These are phyloP conservation scores for Chrysanthemum lavandulifolium DNA, from an alignment of 129 eudicot genomes.

Conservation along the genomic window DNA sequence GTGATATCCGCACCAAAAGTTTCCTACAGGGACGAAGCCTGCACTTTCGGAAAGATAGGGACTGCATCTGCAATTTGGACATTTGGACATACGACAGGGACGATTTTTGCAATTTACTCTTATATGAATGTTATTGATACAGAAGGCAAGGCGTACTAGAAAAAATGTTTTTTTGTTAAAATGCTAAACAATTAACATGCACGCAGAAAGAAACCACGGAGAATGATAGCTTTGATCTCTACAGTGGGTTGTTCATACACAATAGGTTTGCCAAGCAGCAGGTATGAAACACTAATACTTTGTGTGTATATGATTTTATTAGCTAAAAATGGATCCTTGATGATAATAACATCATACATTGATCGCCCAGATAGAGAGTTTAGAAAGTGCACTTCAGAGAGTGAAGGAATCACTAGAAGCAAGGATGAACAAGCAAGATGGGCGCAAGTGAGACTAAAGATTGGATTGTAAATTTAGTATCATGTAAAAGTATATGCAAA, in stretches of 20 bases:
- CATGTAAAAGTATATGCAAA: background rate
- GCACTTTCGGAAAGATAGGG: too few species aligned
- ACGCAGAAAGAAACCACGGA: slow-evolving; percentile 59
- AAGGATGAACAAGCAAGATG: slow-evolving; percentile 30
- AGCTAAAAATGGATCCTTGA: background rate
- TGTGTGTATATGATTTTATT: background rate
- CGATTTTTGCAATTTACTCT: too few species aligned
- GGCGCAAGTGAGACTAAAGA: slow-evolving; percentile 10
- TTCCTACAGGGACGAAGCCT: too few species aligned
- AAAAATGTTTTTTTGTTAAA: background rate
- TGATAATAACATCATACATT: background rate
- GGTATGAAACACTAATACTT: slow-evolving; percentile 30
- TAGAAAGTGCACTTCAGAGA: slow-evolving; percentile 59
- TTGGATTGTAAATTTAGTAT: too few species aligned
- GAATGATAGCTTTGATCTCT: slow-evolving; percentile 65
- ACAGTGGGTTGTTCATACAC: slow-evolving; percentile 54
- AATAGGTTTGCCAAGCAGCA: slow-evolving; percentile 63
- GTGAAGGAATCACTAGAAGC: slow-evolving; percentile 46
- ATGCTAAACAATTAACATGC: slow-evolving; percentile 17
- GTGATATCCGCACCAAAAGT: too few species aligned
- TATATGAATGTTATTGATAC: background rate
- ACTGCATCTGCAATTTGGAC: too few species aligned
- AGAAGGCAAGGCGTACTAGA: background rate
- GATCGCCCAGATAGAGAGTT: slow-evolving; percentile 40
- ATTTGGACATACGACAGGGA: too few species aligned